Conservation (phyloP, 352 stramenopile genomes). For the Phytopythium litorale region DNA sequence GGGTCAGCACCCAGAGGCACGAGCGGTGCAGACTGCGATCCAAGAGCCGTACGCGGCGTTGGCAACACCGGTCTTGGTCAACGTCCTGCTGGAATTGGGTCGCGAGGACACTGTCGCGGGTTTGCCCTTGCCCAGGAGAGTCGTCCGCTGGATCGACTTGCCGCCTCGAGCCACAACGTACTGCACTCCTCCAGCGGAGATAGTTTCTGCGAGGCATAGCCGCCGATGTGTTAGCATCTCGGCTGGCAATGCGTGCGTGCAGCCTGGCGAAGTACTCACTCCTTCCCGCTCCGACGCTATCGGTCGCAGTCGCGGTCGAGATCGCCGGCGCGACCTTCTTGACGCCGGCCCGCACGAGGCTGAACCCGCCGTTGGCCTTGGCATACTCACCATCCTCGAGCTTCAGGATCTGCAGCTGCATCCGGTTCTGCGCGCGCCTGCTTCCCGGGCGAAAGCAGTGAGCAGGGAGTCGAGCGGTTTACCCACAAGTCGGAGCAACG, state of each 20-base stretch:
- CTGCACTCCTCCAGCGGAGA: conserved; percentile 41
- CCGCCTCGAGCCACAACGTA: conserved; percentile 39
- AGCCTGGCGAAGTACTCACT: background rate
- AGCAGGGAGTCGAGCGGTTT: background rate
- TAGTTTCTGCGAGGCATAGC: conserved; percentile 22
- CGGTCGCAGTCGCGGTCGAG: background rate
- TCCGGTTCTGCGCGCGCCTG: conserved; percentile 32
- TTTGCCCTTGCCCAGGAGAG: conserved; percentile 19
- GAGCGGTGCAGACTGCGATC: background rate
- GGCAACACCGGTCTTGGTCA: conserved; percentile 23
- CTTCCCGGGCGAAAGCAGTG: background rate
- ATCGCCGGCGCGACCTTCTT: conserved; percentile 21
- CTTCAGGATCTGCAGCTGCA: conserved; percentile 47
- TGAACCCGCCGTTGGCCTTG: conserved; percentile 72
- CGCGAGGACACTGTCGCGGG: background rate
- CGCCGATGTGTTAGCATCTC: background rate
- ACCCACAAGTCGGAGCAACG: background rate
- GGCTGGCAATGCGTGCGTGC: too few species aligned
- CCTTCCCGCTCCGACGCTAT: background rate
- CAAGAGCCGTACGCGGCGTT: conserved; percentile 29
- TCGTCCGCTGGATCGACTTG: conserved; percentile 39
- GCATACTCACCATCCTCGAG: conserved; percentile 70
- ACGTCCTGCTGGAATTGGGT: conserved; percentile 12
- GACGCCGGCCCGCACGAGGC: conserved; percentile 53
- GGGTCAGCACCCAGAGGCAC: background rate